Base-by-base conservation (phyloP, 139 green algal species). In the Picochlorum costavermella region DNA sequence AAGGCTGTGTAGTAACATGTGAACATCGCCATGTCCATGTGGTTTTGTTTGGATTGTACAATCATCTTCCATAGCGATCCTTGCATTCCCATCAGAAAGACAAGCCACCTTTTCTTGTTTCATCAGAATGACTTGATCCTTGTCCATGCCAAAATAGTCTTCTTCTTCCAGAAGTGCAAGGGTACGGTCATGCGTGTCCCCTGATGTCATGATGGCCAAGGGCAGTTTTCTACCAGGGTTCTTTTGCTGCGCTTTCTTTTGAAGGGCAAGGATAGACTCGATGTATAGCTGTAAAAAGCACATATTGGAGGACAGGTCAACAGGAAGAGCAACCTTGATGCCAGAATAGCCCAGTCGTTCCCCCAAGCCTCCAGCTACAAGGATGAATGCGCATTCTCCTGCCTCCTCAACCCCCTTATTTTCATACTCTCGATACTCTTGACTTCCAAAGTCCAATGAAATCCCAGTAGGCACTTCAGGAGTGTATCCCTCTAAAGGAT, bases 41-140 rank as follows among this genome's bases (percentile, higher is more conserved):
- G 94, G 94, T 80, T 99, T 99, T 50, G 89, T 97, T 78, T 92
- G 84, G 37, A 91, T 45, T 50, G 23, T 25, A 60, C 80, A 98
- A 8, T 65, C 61, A 76, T 96, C 87, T 3, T 64, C 36, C 43
- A 96, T 72, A 0, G 90, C 89, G 36, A 99, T 79, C 60, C 79
- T 72, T 5, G 88, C 94, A 37, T 89, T 76, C 61, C 86, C 90
- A 81, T 99, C 91, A 25, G 64, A 37, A 20, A 99, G 80, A 75
- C 94, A 99, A 0, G 94, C 84, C 56, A 99, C 93, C 75, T 98
- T 98, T 67, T 97, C 94, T 75, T 99, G 92, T 76, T 97, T 98
- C 10, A 99, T 71, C 3, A 99, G 81, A 4, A 65, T 81, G 28
- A 96, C 56, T 81, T 95, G 88, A 1, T 60, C 66, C 1, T 61